Base-by-base conservation (phyloP, 306 rosid genomes). In the Sphenostylis stenocarpa region DNA sequence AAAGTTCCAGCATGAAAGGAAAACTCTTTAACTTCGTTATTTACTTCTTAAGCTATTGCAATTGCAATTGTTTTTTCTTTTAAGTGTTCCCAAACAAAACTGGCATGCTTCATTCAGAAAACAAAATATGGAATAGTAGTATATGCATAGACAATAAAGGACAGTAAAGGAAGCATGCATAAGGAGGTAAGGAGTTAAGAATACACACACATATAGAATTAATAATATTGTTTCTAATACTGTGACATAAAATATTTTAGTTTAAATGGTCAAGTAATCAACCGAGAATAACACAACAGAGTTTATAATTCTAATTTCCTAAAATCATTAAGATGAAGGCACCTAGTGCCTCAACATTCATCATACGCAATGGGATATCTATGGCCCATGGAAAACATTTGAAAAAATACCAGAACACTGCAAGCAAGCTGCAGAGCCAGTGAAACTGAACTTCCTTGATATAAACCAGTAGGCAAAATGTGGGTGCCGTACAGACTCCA, bases 351-450 rank as follows among this genome's bases (percentile, higher is more conserved):
- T 51, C 64, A 53, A 80, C 28, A 33, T 12, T 52, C 28, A 52
- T 21, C 31, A 53, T 36, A 45, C 8, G 31, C n/a, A 12, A 10
- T 36, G n/a, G 63, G 63, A 82, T 38, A 61, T 26, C 31, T 45
- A 58, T 33, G 44, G 7, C 21, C 31, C 67, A 64, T 7, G 39
- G 28, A 57, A 29, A 52, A 55, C 34, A 70, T 60, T 23, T 56
- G 45, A 58, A 71, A 75, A 62, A 91, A 81, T 94, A 94, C 98
- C 96, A 94, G 84, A 75, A 94, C 98, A 84, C 93, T 88, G 88
- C 98, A 91, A 83, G 98, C 91, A 80, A 94, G 97, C 87, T 94
- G 98, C 90, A 94, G 76, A 39, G 98, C 97, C 82, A 94, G 80
- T 44, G 98, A 91, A 80, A 91, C 88, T 64, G 97, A 43, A 87